Evolutionary conservation across 2,329 filamentous ascomycete genomes (phyloP).

Genomic region (Talaromyces sp.): DNA sequence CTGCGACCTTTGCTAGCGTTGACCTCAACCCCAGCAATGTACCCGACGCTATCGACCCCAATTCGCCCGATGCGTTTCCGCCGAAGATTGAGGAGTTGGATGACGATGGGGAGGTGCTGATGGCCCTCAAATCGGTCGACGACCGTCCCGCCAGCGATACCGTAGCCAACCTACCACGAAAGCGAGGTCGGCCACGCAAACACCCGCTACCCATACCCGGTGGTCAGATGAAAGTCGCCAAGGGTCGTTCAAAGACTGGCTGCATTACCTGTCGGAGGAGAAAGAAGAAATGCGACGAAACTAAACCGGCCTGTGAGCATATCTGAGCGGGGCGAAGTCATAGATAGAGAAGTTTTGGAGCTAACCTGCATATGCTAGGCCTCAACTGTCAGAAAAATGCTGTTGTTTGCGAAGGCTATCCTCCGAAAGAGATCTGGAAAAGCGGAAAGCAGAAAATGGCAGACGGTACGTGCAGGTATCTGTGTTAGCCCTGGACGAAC

Average conservation of each 20-base stretch:
- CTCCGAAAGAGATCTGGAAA: slow-evolving; percentile 79
- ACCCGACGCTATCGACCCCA: slow-evolving; percentile 7
- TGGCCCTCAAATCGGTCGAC: slow-evolving; percentile 20
- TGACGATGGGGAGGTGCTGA: slow-evolving; percentile 37
- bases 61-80: slow-evolving; percentile 34
- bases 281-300: slow-evolving; percentile 56
- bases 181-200: slow-evolving; percentile 77
- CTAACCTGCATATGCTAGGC: not conserved
- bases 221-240: slow-evolving; percentile 64
- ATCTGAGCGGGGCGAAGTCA: too few relatives aligned
- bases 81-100: slow-evolving; percentile 54
- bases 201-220: slow-evolving; percentile 61
- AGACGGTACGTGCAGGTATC: slow-evolving; percentile 46
- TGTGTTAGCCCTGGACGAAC: not conserved
- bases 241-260: slow-evolving; percentile 59
- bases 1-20: slow-evolving; percentile 21
- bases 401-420: slow-evolving; percentile 85
- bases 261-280: slow-evolving; percentile 56
- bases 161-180: slow-evolving; percentile 45
- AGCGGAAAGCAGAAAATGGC: slow-evolving; percentile 73
- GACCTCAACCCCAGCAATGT: slow-evolving; percentile 9
- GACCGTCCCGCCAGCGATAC: slow-evolving; percentile 18
- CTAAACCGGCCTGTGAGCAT: slow-evolving; percentile 36
- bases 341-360: not conserved
- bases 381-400: slow-evolving; percentile 92